Evolutionary conservation across 1,139 yeast species (phyloP), one percentile per base, ranked within the genome.

Genomic region (Hansenula sp.): DNA sequence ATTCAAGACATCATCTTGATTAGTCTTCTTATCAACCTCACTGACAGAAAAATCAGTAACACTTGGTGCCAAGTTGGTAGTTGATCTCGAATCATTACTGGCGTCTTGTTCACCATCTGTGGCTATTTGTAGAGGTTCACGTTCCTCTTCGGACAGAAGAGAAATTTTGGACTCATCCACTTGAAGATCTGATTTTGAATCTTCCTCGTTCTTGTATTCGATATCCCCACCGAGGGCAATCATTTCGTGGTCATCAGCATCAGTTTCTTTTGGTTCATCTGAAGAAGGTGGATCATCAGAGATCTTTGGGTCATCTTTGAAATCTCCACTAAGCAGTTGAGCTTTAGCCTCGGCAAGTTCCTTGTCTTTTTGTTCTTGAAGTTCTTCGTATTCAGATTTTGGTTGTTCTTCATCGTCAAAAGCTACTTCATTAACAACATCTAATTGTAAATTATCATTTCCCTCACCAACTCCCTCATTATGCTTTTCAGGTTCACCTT

Each of bases 391-490:
- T 17, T 15, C 19, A 10, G 30, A 8, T 17, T 38, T 17, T 8
- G 18, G n/a, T 3, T 24, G 4, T 11, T 33, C 28, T 33, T 33
- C 25, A n/a, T n/a, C 17, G 10, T 33, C 18, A 4, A 5, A 7
- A 4, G 16, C 18, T 34, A 3, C 5, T 25, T 6, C 37, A 7
- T 32, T n/a, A 28, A 28, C 31, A 13, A n/a, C 25, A 9, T 8
- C 21, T 31, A n/a, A 21, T 31, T 31, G 16, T 31, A 21, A 16
- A 8, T 33, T 34, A 13, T 34, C 31, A 33, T 15, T 21, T 9
- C 36, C 42, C 9, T 13, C 45, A 21, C 40, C 45, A 9, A 33
- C 41, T 3, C 33, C 34, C 6, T 16, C 15, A 33, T 42, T 19
- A 7, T 30, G 27, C 18, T n/a, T 8, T 30, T 30, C 32, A n/a